A percentile compares a stretch with the other conserved stretches of the same genome.
phyloP scores from a whole-genome alignment of 768 basidiomycete genomes.

The Coprinopsis strossmayeri region DNA sequence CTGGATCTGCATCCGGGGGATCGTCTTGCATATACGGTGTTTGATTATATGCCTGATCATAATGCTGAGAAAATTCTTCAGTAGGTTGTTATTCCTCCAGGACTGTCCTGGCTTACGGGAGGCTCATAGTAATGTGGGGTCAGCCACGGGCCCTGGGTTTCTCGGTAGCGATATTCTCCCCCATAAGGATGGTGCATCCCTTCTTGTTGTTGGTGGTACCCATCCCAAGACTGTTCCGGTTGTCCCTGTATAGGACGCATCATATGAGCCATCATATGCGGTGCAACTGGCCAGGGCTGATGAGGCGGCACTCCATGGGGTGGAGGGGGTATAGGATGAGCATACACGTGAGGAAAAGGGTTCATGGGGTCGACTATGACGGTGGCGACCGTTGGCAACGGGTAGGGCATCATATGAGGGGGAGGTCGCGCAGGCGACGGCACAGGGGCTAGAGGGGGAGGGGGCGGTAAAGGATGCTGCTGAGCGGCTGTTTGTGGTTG shows the following conservation, averaged over 20 bases:
- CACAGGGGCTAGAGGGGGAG: slow-evolving; percentile 14
- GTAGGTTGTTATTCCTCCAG: neutral
- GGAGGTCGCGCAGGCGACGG: neutral
- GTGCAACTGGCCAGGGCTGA: neutral
- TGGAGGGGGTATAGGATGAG: slow-evolving; percentile 10
- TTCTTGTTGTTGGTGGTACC: slow-evolving; percentile 3
- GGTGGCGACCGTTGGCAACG: slow-evolving; percentile 2
- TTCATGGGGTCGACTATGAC: slow-evolving; percentile 9
- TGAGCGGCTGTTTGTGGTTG: neutral
- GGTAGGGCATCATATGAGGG: slow-evolving; percentile 6
- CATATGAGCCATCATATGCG: slow-evolving; percentile 1
- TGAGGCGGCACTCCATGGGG: neutral
- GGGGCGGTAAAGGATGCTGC: slow-evolving; percentile 5
- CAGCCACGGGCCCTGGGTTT: slow-evolving; percentile 5
- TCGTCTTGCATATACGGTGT: slow-evolving; percentile 43
- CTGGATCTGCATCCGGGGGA: slow-evolving; percentile 26
- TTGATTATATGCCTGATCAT: slow-evolving; percentile 43
- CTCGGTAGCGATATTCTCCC: slow-evolving; percentile 9
- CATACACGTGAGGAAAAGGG: slow-evolving; percentile 4
- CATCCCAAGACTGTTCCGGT: slow-evolving; percentile 4
- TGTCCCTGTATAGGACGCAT: slow-evolving; percentile 3
- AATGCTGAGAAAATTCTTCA: slow-evolving; percentile 23
- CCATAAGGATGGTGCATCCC: neutral
- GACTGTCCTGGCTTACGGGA: too few species aligned
- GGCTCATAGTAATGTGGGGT: neutral